Conservation (phyloP, 1,284 basidiomycete species). For the Stygiomarasmius scandens region DNA sequence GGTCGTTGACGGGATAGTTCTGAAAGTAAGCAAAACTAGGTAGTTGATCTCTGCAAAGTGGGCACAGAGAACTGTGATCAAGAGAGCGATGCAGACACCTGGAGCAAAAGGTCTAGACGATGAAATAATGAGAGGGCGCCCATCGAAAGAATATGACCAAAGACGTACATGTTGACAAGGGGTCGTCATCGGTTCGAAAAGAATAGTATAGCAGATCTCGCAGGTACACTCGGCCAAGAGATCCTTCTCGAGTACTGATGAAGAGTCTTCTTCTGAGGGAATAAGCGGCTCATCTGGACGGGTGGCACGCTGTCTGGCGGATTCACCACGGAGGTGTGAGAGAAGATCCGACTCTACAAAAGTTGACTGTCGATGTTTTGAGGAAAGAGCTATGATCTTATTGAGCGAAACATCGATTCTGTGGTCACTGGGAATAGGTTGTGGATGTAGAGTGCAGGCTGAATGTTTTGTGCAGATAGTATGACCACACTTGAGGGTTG, state of each 20-base stretch:
- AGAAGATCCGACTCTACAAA: slow-evolving; percentile 36
- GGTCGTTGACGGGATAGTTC: slow-evolving; percentile 72
- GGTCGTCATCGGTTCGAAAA: slow-evolving; percentile 88
- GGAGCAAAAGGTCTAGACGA: slow-evolving; percentile 81
- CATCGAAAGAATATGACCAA: slow-evolving; percentile 8
- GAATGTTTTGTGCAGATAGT: slow-evolving; percentile 39
- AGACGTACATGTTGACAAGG: slow-evolving; percentile 88
- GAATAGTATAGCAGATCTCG: slow-evolving; percentile 86
- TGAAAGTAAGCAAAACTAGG: slow-evolving; percentile 83
- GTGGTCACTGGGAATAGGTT: slow-evolving; percentile 8
- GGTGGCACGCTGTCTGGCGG: slow-evolving; percentile 29
- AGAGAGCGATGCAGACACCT: slow-evolving; percentile 87
- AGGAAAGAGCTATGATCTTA: slow-evolving; percentile 57
- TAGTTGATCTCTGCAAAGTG: slow-evolving; percentile 81
- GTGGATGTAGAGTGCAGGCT: slow-evolving; percentile 31
- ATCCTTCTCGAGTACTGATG: slow-evolving; percentile 63
- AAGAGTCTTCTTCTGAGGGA: slow-evolving; percentile 22
- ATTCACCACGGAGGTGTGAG: slow-evolving; percentile 35
- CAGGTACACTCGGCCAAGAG: slow-evolving; percentile 79
- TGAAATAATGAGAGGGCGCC: slow-evolving; percentile 17
- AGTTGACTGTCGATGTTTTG: slow-evolving; percentile 23
- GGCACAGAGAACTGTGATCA: slow-evolving; percentile 84
- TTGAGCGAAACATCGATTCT: slow-evolving; percentile 62
- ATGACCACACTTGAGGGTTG: slow-evolving; percentile 48
- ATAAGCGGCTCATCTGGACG: slow-evolving; percentile 26